Evolutionary conservation across 2,329 filamentous ascomycete genomes (phyloP).

Genomic region (Pseudocercospora fuligena): DNA sequence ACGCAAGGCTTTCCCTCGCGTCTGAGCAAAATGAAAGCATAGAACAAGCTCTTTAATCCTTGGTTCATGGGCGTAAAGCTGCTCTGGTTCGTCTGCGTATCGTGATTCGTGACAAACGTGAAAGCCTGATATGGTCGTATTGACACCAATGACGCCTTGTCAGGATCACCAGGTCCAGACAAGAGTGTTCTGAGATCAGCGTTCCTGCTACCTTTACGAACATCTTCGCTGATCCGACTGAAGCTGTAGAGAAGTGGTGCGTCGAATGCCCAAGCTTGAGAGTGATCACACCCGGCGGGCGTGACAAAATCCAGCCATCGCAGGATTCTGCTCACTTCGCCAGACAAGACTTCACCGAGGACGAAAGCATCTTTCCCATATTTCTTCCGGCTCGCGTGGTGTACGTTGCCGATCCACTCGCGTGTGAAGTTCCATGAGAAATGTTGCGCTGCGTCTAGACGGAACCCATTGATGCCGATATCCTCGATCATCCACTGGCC

Average conservation of each 20-base stretch:
- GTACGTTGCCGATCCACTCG: conserved; percentile 65
- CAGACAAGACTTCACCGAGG: conserved; percentile 73
- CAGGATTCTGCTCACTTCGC: conserved; percentile 60
- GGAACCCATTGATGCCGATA: conserved; percentile 67
- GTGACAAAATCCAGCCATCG: conserved; percentile 53
- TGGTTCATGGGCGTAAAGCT: conserved; percentile 66
- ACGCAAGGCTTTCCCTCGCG: conserved; percentile 67
- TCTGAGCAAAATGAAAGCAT: conserved; percentile 72
- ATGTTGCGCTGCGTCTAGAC: conserved; percentile 75
- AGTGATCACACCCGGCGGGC: conserved; percentile 48
- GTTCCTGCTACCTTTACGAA: conserved; percentile 46
- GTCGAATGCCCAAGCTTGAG: conserved; percentile 65
- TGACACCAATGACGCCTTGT: conserved; percentile 26
- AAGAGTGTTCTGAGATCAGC: conserved; percentile 62
- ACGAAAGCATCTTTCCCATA: conserved; percentile 61
- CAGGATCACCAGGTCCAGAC: conserved; percentile 25
- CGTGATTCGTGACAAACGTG: conserved; percentile 74
- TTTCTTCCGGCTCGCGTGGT: conserved; percentile 46
- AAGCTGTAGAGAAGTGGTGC: conserved; percentile 72
- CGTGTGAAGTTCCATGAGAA: conserved; percentile 70
- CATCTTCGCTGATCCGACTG: conserved; percentile 59
- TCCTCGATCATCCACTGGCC: conserved; percentile 68
- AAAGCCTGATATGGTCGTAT: conserved; percentile 36
- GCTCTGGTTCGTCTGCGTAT: conserved; percentile 68
- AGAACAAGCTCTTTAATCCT: conserved; percentile 74